These are phyloP conservation scores for Sugiyamaella qingdaonensis DNA, from an alignment of 805 yeast species.

Conservation along the genomic window DNA sequence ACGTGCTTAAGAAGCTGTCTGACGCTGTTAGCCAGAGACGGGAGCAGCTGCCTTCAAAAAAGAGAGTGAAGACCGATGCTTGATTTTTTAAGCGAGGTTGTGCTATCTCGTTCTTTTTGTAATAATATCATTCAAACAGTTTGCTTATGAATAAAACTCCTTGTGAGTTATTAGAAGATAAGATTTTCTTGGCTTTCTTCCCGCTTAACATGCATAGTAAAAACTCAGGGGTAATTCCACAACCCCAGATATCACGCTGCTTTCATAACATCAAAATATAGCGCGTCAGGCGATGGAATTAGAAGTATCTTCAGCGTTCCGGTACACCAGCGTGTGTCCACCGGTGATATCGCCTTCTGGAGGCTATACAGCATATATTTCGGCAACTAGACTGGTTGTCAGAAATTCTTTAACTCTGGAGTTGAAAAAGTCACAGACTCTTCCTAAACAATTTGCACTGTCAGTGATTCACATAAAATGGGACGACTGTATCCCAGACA, in stretches of 20 bases:
- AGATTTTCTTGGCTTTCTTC: no score
- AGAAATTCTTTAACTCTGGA: conserved; percentile 17
- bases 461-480: conserved; percentile 12
- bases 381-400: conserved; percentile 19
- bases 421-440: conserved; percentile 12
- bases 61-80: background rate
- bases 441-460: conserved; percentile 15
- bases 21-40: conserved; percentile 80
- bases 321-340: conserved; percentile 11
- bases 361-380: conserved; percentile 18
- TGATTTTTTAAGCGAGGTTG: background rate
- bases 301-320: conserved; percentile 12
- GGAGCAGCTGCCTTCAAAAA: conserved; percentile 19
- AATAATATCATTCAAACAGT: no score
- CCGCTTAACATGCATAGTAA: background rate
- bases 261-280: background rate
- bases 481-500: conserved; percentile 15
- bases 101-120: no score
- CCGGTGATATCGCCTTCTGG: conserved; percentile 18
- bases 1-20: conserved; percentile 65
- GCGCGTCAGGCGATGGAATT: background rate
- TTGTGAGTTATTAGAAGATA: no score
- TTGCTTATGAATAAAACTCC: background rate
- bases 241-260: background rate
- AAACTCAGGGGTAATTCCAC: conserved; percentile 1